phyloP scores from a whole-genome alignment of 176 grass and related monocot genomes.

The Hsuehochloa calcarea region DNA sequence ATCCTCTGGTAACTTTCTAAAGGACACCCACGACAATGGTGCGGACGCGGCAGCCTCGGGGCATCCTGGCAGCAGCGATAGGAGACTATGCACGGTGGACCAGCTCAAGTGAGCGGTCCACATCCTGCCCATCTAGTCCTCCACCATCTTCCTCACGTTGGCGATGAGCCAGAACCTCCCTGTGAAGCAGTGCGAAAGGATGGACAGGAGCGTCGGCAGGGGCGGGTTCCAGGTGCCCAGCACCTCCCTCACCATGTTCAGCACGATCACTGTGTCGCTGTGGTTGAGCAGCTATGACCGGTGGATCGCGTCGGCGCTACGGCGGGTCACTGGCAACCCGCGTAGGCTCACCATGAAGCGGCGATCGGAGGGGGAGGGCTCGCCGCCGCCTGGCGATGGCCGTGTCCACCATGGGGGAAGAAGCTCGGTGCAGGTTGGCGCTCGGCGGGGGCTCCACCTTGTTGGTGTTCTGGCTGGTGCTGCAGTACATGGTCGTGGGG shows the following conservation, averaged over 20 bases:
- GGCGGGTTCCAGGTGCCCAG: conserved; percentile 42
- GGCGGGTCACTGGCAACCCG: conserved; percentile 37
- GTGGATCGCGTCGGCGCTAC: conserved; percentile 44
- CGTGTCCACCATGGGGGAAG: conserved; percentile 26
- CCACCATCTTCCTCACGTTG: conserved; percentile 47
- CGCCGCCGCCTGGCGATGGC: conserved; percentile 32
- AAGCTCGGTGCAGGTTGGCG: conserved; percentile 21
- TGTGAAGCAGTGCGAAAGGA: conserved; percentile 47
- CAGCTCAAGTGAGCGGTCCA: conserved; percentile 58
- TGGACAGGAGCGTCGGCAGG: conserved; percentile 49
- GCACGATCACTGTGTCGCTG: conserved; percentile 52
- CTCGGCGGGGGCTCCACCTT: background rate
- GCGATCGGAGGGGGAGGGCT: conserved; percentile 53
- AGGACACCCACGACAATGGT: background rate
- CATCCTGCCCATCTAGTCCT: conserved; percentile 60
- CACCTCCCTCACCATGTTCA: conserved; percentile 44
- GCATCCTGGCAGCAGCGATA: background rate
- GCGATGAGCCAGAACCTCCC: conserved; percentile 52
- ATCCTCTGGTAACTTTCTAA: no score
- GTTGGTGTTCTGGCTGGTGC: conserved; percentile 67
- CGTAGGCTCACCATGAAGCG: conserved; percentile 57
- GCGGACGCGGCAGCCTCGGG: background rate
- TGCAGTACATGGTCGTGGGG: conserved; percentile 51
- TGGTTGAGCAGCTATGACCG: conserved; percentile 60
- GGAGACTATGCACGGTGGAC: conserved; percentile 54